Evolutionary conservation across 2,329 filamentous ascomycete genomes (phyloP), one percentile per base, ranked within the genome.

Genomic region (Fusarium pininemorale): DNA sequence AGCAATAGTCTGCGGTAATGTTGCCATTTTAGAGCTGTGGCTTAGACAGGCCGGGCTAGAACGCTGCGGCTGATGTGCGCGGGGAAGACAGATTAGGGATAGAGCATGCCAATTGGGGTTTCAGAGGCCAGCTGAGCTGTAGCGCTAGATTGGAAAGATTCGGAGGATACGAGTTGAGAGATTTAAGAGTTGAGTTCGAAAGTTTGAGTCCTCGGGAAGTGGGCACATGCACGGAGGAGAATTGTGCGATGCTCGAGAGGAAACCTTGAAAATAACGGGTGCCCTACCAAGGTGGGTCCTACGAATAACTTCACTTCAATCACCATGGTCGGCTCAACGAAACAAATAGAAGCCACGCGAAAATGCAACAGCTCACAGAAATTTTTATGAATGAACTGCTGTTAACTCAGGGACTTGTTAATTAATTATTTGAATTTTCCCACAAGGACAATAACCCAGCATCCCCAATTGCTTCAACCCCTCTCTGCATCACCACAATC

Each of bases 31-130:
- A 12, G 44, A 37, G 41, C 11, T 50, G 41, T 7, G 55, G 55
- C 55, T 28, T 48, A 37, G 55, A 58, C 30, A 58, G 41, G 28
- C 55, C 30, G 32, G 55, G 30, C 55, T 58, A 58, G 41, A 50
- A 58, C 41, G n/a, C n/a, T 58, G 55, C 55, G 30, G 55, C 55
- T 37, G 41, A 28, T 35, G 30, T 37, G 42, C 13, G 30, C 4
- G 24, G 30, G 41, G 55, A 37, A 48, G 45, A 58, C 30, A 28
- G 55, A 35, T 28, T 38, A n/a, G 35, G 51, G 35, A 39, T 54
- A 7, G 14, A 12, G 51, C 35, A 54, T 54, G 32, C 51, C 32
- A 38, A 38, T 22, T 54, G 10, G 8, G 51, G 51, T 38, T n/a
- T 38, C 9, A 16, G 18, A 54, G 32, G 35, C 51, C 32, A 38